Base-by-base conservation (phyloP, 1,284 basidiomycete genomes). In the Clitocybe nebularis region DNA sequence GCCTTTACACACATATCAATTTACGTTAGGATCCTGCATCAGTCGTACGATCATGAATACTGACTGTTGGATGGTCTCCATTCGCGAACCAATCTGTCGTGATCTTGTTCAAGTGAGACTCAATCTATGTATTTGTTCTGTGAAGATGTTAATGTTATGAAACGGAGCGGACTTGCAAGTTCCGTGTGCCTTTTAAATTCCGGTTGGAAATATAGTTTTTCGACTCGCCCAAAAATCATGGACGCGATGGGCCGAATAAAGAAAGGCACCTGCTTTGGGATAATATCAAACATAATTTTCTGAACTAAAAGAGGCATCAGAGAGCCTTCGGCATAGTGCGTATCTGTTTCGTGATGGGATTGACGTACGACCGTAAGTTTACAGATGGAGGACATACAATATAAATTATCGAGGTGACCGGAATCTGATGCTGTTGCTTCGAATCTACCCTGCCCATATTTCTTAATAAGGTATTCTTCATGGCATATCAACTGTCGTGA, bases 251-350 rank as follows among this genome's bases (percentile, higher is more conserved):
- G 63, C 6, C 68, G 60, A 23, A 72, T 47, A 20, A 66, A 53
- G 46, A 65, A 62, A 1, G 70, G 64, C 4, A 64, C 49, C 13
- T 55, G 56, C 17, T 55, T 32, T 1, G 69, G 67, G 17, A 60
- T 54, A 1, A 63, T 25, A 20, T 51, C 55, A 36, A 67, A 67
- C 8, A 67, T 51, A 17, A 64, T 45, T 28, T 60, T 56, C 34
- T 61, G 61, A 10, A 63, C 58, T 8, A 72, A 51, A 13, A 62
- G 44, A 2, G 69, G 69, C 61, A 67, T 63, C 17, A 67, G 46
- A 3, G 66, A 62, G 3, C 67, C 71, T 51, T 72, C 71, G 4
- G 69, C 54, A 43, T 66, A 71, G 51, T 72, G 69, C 3, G 58
- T 58, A 45, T 58, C 68, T 69, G 37, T n/a, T n/a, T n/a, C n/a